Percentiles rank a stretch among this genome's conserved stretches.
Evolutionary conservation across 768 basidiomycete genomes (phyloP).

Genomic region (Pleurotus platypus): DNA sequence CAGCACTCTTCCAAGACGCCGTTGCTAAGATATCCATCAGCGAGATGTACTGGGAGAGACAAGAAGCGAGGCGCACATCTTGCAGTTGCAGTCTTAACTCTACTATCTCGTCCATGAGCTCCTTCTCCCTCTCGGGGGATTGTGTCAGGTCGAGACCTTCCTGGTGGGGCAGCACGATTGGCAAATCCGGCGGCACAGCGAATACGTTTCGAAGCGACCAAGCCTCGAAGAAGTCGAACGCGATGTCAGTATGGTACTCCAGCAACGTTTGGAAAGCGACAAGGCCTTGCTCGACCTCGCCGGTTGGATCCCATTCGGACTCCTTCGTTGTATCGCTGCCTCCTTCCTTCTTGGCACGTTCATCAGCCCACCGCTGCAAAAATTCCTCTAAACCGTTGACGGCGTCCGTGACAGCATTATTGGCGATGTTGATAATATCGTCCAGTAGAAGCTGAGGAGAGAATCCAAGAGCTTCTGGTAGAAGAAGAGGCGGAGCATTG

Average conservation of each 20-base stretch:
- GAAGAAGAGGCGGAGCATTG: slow-evolving; percentile 41
- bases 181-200: slow-evolving; percentile 63
- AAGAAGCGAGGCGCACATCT: slow-evolving; percentile 45
- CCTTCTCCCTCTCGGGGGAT: slow-evolving; percentile 54
- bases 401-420: slow-evolving; percentile 73
- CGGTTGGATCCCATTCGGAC: slow-evolving; percentile 52
- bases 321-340: slow-evolving; percentile 10
- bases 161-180: slow-evolving; percentile 76
- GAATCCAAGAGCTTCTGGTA: slow-evolving; percentile 78
- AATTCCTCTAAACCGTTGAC: slow-evolving; percentile 81
- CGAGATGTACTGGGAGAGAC: slow-evolving; percentile 2
- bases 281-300: slow-evolving; percentile 76
- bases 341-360: slow-evolving; percentile 43
- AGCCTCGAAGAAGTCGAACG: slow-evolving; percentile 88
- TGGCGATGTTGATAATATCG: slow-evolving; percentile 81
- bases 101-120: slow-evolving; percentile 65
- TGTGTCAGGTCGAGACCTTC: slow-evolving; percentile 62
- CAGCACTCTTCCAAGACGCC: slow-evolving; percentile 57
- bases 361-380: slow-evolving; percentile 70
- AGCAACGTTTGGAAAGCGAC: slow-evolving; percentile 86
- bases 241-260: slow-evolving; percentile 84
- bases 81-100: slow-evolving; percentile 64
- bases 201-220: slow-evolving; percentile 91
- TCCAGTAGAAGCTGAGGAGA: slow-evolving; percentile 83
- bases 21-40: slow-evolving; percentile 42